These are phyloP conservation scores for Aegilops umbellulata DNA, from an alignment of 176 grass and related monocot species.

Conservation along the genomic window DNA sequence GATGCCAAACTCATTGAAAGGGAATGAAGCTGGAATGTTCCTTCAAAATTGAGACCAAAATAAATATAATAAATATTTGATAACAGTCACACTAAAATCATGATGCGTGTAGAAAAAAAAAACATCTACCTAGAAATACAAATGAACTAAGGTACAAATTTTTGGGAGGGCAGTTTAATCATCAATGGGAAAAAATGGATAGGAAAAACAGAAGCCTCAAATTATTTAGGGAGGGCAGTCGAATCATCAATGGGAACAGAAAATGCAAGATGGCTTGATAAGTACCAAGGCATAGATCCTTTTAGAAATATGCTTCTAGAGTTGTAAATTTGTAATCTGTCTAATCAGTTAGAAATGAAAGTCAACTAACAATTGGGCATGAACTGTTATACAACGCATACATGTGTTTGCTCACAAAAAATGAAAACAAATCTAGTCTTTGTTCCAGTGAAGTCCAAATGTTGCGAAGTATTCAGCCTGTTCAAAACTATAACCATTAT, in stretches of 20 bases:
- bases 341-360: slow-evolving; percentile 8
- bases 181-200: neutral
- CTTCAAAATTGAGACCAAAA: slow-evolving; percentile 41
- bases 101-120: neutral
- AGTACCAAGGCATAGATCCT: neutral
- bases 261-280: neutral
- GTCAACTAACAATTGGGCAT: neutral
- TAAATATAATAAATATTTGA: slow-evolving; percentile 1
- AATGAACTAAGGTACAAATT: neutral
- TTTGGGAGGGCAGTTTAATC: neutral
- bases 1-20: slow-evolving; percentile 58
- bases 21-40: slow-evolving; percentile 59
- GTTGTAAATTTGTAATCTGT: neutral
- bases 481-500: slow-evolving; percentile 3
- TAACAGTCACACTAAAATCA: slow-evolving; percentile 8
- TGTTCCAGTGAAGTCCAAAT: neutral
- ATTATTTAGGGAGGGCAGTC: neutral
- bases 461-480: neutral
- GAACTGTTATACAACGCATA: neutral
- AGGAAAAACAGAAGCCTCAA: neutral
- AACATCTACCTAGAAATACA: neutral
- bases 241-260: neutral
- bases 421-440: slow-evolving; percentile 10
- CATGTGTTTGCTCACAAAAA: slow-evolving; percentile 10
- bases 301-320: neutral